Percentiles rank a stretch among this genome's conserved stretches.
Evolutionary conservation across 805 yeast genomes (phyloP).

Genomic region (Wickerhamiella vanderwaltii): DNA sequence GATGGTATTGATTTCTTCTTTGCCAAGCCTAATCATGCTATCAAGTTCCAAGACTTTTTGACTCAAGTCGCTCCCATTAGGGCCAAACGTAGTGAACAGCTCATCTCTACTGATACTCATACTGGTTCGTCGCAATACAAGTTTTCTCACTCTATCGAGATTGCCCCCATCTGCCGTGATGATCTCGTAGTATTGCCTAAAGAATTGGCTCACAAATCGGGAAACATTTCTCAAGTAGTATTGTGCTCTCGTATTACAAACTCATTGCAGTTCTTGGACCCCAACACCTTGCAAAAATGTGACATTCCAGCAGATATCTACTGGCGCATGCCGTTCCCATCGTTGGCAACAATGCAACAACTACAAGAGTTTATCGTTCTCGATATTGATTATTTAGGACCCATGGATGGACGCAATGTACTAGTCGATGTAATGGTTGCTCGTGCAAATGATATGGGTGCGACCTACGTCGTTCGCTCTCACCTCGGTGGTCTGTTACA

Average conservation of each 20-base stretch:
- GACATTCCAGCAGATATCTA: conserved; percentile 59
- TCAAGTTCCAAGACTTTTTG: conserved; percentile 85
- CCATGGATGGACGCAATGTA: conserved; percentile 60
- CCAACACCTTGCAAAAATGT: conserved; percentile 60
- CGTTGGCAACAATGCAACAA: conserved; percentile 53
- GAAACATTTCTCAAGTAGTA: conserved; percentile 68
- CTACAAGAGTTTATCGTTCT: conserved; percentile 72
- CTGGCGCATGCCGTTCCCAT: conserved; percentile 68
- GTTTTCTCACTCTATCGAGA: conserved; percentile 84
- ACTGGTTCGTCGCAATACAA: conserved; percentile 80
- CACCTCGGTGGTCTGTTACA: conserved; percentile 85
- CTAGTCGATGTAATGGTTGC: conserved; percentile 79
- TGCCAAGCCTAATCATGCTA: conserved; percentile 78
- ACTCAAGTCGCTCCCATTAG: conserved; percentile 74
- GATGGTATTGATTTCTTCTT: conserved; percentile 95
- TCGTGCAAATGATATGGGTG: conserved; percentile 66
- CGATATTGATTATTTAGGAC: conserved; percentile 86
- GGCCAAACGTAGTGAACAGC: conserved; percentile 75
- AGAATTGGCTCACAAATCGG: conserved; percentile 65
- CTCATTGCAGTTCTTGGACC: conserved; percentile 70
- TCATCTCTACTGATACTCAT: conserved; percentile 84
- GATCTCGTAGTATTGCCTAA: conserved; percentile 86
- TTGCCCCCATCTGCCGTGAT: conserved; percentile 93
- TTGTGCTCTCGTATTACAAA: conserved; percentile 72
- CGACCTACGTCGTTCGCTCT: conserved; percentile 64